A percentile compares a stretch with the other conserved stretches of the same genome.
phyloP scores from a whole-genome alignment of 345 rosid species.

The Isatis tinctoria region DNA sequence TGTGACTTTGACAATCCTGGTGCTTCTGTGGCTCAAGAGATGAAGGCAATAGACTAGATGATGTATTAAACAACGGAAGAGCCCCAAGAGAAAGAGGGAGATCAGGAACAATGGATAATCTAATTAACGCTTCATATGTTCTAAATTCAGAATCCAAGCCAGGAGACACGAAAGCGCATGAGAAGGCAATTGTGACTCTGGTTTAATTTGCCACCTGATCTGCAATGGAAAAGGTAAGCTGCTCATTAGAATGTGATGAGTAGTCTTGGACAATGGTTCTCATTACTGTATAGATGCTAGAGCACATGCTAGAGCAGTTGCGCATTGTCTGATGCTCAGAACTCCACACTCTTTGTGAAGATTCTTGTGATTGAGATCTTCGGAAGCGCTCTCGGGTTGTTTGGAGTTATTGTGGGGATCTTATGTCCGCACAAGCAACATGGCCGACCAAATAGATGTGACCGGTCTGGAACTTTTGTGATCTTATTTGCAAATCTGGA shows the following conservation, averaged over 20 bases:
- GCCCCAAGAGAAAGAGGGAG: constrained; percentile 86
- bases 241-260: constrained; percentile 33
- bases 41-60: constrained; percentile 65
- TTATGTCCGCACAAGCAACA: constrained; percentile 98
- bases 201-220: constrained; percentile 82
- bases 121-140: constrained; percentile 56
- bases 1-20: constrained; percentile 53
- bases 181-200: constrained; percentile 59
- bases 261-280: too few relatives aligned
- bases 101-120: constrained; percentile 64
- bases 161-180: constrained; percentile 71
- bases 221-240: constrained; percentile 34
- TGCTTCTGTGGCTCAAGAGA: constrained; percentile 46
- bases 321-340: constrained; percentile 96
- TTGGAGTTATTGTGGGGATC: constrained; percentile 97
- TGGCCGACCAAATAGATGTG: constrained; percentile 70
- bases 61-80: constrained; percentile 73
- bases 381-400: constrained; percentile 97
- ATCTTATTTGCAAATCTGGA: too few relatives aligned
- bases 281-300: too few relatives aligned
- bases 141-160: constrained; percentile 57
- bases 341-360: constrained; percentile 93
- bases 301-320: too few relatives aligned
- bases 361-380: constrained; percentile 98
- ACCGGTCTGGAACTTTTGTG: not conserved